Percentiles rank a stretch among this genome's conserved stretches.
Evolutionary conservation across 164 flowering plant genomes (phyloP).

Genomic region (Aristolochia californica): DNA sequence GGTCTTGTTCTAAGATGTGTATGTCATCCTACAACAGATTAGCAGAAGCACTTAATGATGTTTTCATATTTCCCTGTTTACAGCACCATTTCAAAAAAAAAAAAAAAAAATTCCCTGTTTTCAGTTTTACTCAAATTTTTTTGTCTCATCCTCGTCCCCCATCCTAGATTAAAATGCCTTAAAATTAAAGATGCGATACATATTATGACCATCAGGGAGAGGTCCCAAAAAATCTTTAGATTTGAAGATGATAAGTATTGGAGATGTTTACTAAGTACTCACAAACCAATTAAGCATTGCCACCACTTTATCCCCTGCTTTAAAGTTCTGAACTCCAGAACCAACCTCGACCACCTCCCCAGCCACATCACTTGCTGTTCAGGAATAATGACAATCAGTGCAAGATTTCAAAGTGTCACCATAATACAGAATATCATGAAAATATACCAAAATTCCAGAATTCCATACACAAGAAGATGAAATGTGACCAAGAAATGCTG

Average conservation of each 20-base stretch:
- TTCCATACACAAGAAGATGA: not conserved
- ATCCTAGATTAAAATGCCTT: too few species aligned
- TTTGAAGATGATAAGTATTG: too few species aligned
- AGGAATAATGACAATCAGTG: not conserved
- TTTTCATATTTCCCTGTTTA: too few species aligned
- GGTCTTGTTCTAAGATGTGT: not conserved
- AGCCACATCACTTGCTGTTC: conserved; percentile 58
- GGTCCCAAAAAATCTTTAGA: too few species aligned
- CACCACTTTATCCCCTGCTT: conserved; percentile 70
- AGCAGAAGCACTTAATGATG: too few species aligned
- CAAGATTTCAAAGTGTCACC: not conserved
- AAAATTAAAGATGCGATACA: not conserved
- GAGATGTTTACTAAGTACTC: conserved; percentile 18
- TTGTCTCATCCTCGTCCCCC: not conserved
- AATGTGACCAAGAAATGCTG: not conserved
- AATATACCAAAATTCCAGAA: too few species aligned
- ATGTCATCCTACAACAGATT: not conserved
- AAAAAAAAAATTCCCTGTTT: too few species aligned
- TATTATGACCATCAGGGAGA: not conserved
- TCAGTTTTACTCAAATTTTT: not conserved
- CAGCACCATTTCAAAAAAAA: too few species aligned
- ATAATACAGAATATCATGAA: not conserved
- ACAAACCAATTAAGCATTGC: conserved; percentile 32
- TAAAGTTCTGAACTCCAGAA: conserved; percentile 33
- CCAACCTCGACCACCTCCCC: conserved; percentile 80